These are phyloP conservation scores for Pichia sp. DNA, from an alignment of 1,139 yeast species.

Conservation along the genomic window DNA sequence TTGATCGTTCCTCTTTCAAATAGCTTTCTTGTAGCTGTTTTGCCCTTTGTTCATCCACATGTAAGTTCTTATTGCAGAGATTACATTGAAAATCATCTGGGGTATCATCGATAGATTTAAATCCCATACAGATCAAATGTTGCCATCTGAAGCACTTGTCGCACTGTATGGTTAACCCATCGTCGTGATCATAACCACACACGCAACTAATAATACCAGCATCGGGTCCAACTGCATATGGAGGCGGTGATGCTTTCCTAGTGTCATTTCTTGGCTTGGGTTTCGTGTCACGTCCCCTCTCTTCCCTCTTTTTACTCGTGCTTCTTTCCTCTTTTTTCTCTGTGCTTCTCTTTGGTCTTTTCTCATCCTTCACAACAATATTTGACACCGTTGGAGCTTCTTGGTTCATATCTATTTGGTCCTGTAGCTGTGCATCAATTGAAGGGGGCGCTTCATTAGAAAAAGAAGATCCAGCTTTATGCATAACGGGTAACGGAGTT, in stretches of 20 bases:
- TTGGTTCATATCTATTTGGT: no score
- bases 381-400: no score
- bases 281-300: no score
- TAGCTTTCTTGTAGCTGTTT: conserved; percentile 41
- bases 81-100: conserved; percentile 85
- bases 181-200: conserved; percentile 86
- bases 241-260: conserved; percentile 11
- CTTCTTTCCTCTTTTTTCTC: background rate
- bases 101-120: conserved; percentile 60
- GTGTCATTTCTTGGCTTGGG: background rate
- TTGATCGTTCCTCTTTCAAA: conserved; percentile 23
- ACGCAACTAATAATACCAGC: conserved; percentile 85
- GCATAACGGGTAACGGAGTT: conserved; percentile 46
- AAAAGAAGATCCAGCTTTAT: conserved; percentile 12
- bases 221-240: conserved; percentile 67
- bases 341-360: background rate
- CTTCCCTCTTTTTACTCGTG: background rate
- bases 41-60: conserved; percentile 46
- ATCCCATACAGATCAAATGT: conserved; percentile 85
- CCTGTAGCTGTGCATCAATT: no score
- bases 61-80: conserved; percentile 56
- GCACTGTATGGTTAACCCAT: conserved; percentile 92
- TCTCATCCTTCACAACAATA: conserved; percentile 1
- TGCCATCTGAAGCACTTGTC: conserved; percentile 92
- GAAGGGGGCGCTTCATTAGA: no score